Evolutionary conservation across 2,329 filamentous ascomycete species (phyloP).

Genomic region (Fusarium temperatum): DNA sequence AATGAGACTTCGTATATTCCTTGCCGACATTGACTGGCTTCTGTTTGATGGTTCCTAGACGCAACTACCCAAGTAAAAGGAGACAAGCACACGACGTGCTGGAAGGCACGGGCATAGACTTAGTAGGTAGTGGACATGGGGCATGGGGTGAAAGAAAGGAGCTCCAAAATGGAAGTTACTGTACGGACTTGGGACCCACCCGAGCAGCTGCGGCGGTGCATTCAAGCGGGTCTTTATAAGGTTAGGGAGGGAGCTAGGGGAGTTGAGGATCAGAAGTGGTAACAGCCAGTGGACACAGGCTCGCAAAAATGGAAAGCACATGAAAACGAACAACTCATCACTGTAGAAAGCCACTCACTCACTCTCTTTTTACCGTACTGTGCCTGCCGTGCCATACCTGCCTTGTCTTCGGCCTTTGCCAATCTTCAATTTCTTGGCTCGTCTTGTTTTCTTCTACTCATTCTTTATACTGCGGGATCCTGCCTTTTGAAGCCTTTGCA

Average conservation of each 20-base stretch:
- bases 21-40: not conserved
- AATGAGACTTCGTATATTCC: not conserved
- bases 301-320: slow-evolving; percentile 34
- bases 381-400: not conserved
- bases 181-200: slow-evolving; percentile 22
- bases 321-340: slow-evolving; percentile 33
- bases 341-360: slow-evolving; percentile 17
- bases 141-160: slow-evolving; percentile 20
- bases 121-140: not conserved
- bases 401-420: slow-evolving; percentile 2
- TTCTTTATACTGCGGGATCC: slow-evolving; percentile 17
- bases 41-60: not conserved
- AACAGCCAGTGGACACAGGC: slow-evolving; percentile 7
- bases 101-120: not conserved
- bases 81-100: slow-evolving; percentile 15
- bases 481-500: not conserved
- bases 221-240: slow-evolving; percentile 15
- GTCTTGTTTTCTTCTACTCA: slow-evolving; percentile 19
- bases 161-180: slow-evolving; percentile 19
- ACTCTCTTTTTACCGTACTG: slow-evolving; percentile 5
- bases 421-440: slow-evolving; percentile 1
- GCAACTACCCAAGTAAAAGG: not conserved
- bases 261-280: not conserved
- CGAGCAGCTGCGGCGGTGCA: slow-evolving; percentile 17
- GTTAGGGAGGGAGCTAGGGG: not conserved